Base-by-base conservation (phyloP, 1,284 basidiomycete genomes). In the Coniferiporia weirii region DNA sequence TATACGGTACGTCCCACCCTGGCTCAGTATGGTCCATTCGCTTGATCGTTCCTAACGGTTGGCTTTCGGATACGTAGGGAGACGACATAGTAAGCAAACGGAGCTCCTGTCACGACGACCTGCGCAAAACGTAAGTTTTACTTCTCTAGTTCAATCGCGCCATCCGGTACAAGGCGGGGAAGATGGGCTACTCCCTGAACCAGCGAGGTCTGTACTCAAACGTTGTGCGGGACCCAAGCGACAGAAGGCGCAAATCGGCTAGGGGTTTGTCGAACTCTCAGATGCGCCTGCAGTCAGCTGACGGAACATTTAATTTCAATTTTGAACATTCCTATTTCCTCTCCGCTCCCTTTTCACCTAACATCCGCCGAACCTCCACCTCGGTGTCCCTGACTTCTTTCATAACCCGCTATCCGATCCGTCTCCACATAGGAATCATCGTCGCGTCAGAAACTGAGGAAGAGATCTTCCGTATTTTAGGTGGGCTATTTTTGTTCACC, bases 131-230 rank as follows among this genome's bases (percentile, higher is more conserved):
- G 46, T 52, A 50, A 44, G 52, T 36, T 10, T 27, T 53, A 59
- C 43, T 27, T 36, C 27, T 27, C 3, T 61, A 94, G 91, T 96
- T 96, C 73, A 97, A 96, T 71, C 85, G 94, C 9, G 87, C 88
- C 3, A 84, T 96, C 69, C 83, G 94, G 15, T 72, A 89, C 64
- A 93, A 94, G 71, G 94, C 94, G 2, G 82, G 83, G 63, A 84
- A 81, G 60, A 81, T 88, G 70, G 93, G 93, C 0, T 93, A 87
- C 71, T 89, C 87, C 13, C 78, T 97, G 46, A 96, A 95, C 66
- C 93, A 96, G 71, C 80, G 83, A 52, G 93, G 93, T 0, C 71
- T 96, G 7, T 94, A 79, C 66, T 74, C 74, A 3, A 84, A 82
- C 0, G 86, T 94, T 36, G 72, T 91, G n/a, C 82, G 91, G 5